Conservation (phyloP, 148 eudicot species). For the Heliamphora exappendiculata region DNA sequence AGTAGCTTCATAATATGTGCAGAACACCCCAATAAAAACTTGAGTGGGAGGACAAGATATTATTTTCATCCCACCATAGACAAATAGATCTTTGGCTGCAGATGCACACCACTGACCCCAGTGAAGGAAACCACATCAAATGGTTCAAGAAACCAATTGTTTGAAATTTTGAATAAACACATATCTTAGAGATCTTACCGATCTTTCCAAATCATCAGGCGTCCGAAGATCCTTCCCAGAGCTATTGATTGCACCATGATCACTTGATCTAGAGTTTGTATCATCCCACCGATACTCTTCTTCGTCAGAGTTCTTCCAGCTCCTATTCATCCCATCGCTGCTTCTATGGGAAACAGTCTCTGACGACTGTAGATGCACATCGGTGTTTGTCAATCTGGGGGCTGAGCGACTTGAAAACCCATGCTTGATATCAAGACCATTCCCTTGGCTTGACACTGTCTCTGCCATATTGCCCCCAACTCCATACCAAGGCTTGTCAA, state of each 20-base stretch:
- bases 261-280: slow-evolving; percentile 41
- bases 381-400: slow-evolving; percentile 23
- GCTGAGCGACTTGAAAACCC: slow-evolving; percentile 37
- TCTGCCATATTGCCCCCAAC: slow-evolving; percentile 41
- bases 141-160: slow-evolving; percentile 1
- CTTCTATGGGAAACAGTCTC: slow-evolving; percentile 35
- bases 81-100: too few relatives aligned
- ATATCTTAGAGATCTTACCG: slow-evolving; percentile 36
- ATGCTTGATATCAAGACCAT: slow-evolving; percentile 46
- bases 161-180: too few relatives aligned
- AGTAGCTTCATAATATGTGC: neutral
- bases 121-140: too few relatives aligned
- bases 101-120: too few relatives aligned
- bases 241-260: slow-evolving; percentile 21
- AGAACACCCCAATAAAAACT: too few relatives aligned
- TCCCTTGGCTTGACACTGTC: slow-evolving; percentile 44
- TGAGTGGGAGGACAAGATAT: too few relatives aligned
- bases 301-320: slow-evolving; percentile 94
- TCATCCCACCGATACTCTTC: slow-evolving; percentile 93
- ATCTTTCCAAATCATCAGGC: slow-evolving; percentile 41
- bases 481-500: slow-evolving; percentile 49
- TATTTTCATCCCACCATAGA: too few relatives aligned
- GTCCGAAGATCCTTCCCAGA: slow-evolving; percentile 35
- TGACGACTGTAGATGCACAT: slow-evolving; percentile 22
- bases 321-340: slow-evolving; percentile 42